phyloP scores from a whole-genome alignment of 2,329 filamentous ascomycete species.

The Exophiala phaeomuriformis region DNA sequence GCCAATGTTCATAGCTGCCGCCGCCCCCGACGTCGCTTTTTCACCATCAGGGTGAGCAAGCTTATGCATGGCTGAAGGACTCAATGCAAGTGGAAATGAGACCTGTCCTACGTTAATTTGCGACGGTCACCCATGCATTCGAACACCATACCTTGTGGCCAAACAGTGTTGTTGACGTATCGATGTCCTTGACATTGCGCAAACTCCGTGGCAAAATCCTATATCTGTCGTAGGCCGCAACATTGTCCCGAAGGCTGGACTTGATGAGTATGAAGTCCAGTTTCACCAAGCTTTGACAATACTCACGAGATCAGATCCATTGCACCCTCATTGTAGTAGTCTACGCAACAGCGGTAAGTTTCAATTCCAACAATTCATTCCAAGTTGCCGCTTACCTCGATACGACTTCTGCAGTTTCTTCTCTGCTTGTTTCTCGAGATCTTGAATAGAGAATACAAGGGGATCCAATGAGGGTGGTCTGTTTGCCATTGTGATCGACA shows the following conservation, averaged over 20 bases:
- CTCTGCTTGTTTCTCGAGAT: too few species aligned
- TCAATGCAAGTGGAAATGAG: slow-evolving; percentile 47
- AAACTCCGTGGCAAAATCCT: slow-evolving; percentile 37
- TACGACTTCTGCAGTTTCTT: too few species aligned
- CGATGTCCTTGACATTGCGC: slow-evolving; percentile 32
- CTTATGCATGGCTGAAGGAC: slow-evolving; percentile 47
- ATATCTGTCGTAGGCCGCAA: slow-evolving; percentile 45
- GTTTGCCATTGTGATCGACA: too few species aligned
- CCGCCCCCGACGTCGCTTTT: slow-evolving; percentile 43
- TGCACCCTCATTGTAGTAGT: slow-evolving; percentile 52
- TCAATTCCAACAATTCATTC: too few species aligned
- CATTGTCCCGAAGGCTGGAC: slow-evolving; percentile 44
- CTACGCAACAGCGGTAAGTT: slow-evolving; percentile 27
- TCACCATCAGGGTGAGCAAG: slow-evolving; percentile 49
- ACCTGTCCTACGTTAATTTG: slow-evolving; percentile 27
- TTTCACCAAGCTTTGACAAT: background rate
- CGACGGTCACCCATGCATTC: slow-evolving; percentile 12
- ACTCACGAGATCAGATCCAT: slow-evolving; percentile 47
- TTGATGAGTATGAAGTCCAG: background rate
- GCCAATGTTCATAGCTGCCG: slow-evolving; percentile 36
- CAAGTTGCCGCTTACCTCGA: too few species aligned
- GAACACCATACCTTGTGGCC: slow-evolving; percentile 28
- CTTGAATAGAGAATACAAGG: too few species aligned
- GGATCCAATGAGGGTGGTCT: too few species aligned
- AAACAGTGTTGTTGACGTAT: slow-evolving; percentile 40